Evolutionary conservation across 192 early-diverging fungal genomes (phyloP), one percentile per base, ranked within the genome.

Genomic region (Chytriomyces hyalinus): DNA sequence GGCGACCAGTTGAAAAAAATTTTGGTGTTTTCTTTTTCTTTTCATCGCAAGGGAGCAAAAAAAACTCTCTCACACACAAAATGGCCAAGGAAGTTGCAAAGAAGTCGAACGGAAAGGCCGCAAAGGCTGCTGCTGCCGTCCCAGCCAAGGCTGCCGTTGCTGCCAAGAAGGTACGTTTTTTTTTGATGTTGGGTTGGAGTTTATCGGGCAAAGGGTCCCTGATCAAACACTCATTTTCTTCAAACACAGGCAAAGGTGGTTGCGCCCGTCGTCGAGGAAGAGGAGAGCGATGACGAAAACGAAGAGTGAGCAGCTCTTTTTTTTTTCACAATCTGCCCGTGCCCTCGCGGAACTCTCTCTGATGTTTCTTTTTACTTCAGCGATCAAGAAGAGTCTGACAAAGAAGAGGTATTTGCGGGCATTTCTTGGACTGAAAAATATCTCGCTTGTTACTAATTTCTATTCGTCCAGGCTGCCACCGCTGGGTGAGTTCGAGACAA

Each of bases 61-160:
- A 26, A 26, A 26, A 26, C 24, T 26, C 24, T 26, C 24, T 26
- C 24, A 26, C 24, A 26, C 24, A 26, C 36, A 36, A 36, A 2
- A 57, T 70, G 68, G 68, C 49, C 4, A 70, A 70, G 53, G 68
- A 70, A n/a, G 20, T 70, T 8, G 68, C 50, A 20, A 70, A 70
- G 50, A 53, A 49, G 7, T n/a, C 24, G 45, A n/a, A n/a, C 10
- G 24, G 8, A 20, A 57, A 49, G 49, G 68, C 49, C 7, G 68
- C 51, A 20, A 26, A 13, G 17, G 24, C 24, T 26, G 24, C 24
- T 26, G 24, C 24, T 26, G 26, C 3, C 63, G 63, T 11, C 13
- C 11, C 36, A 43, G 26, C 63, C 63, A 65, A 65, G 63, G 63
- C 1, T 1, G 3, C 67, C 67, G 67, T 44, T 28, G 11, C 70